Conservation (phyloP, 2,329 filamentous ascomycete species). For the Phialemoniopsis sp. region DNA sequence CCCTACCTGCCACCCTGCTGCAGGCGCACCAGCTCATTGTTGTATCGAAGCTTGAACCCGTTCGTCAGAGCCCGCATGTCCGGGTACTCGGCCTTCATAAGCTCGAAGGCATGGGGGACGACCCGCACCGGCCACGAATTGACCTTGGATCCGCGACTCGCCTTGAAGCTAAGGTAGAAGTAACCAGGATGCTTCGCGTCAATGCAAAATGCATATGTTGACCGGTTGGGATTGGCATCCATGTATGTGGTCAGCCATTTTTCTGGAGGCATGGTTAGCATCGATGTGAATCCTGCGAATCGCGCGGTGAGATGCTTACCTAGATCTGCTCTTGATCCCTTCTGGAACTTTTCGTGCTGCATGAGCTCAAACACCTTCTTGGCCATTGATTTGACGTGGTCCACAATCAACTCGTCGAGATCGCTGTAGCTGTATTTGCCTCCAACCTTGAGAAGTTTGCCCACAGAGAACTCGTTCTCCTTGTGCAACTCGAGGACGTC, state of each 20-base stretch:
- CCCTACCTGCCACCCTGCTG: conserved; percentile 6
- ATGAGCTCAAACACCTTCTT: conserved; percentile 97
- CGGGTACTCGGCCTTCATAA: conserved; percentile 84
- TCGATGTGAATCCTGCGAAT: no score
- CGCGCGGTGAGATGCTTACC: conserved; percentile 57
- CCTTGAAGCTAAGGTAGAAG: conserved; percentile 96
- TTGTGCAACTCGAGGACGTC: conserved; percentile 97
- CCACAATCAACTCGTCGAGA: conserved; percentile 94
- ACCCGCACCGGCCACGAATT: conserved; percentile 84
- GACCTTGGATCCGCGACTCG: conserved; percentile 68
- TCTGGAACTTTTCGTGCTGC: conserved; percentile 90
- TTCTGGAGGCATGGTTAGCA: conserved; percentile 49
- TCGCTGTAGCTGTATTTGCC: conserved; percentile 91
- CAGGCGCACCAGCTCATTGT: conserved; percentile 63
- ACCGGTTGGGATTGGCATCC: conserved; percentile 90
- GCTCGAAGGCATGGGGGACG: conserved; percentile 88
- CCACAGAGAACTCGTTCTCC: conserved; percentile 93
- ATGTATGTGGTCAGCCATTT: conserved; percentile 96
- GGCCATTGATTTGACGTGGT: conserved; percentile 96
- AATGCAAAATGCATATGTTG: conserved; percentile 93
- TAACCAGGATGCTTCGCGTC: conserved; percentile 89
- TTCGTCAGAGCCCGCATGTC: conserved; percentile 96
- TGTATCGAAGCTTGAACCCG: conserved; percentile 85
- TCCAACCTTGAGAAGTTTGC: conserved; percentile 77
- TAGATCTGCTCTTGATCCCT: conserved; percentile 72